phyloP scores from a whole-genome alignment of 2,329 filamentous ascomycete genomes.

The Decorospora gaudefroyi region DNA sequence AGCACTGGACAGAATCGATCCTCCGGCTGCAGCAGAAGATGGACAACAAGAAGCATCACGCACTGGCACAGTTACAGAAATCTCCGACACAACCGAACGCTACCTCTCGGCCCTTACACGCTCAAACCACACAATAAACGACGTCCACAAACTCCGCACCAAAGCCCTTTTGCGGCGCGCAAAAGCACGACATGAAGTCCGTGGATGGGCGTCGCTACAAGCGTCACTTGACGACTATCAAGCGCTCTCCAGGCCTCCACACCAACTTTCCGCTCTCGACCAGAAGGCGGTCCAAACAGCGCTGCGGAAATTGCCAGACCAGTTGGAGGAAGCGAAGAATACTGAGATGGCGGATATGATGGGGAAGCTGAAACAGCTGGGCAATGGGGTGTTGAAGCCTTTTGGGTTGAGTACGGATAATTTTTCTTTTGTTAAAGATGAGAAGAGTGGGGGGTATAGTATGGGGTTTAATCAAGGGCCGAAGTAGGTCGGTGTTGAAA shows the following conservation, averaged over 20 bases:
- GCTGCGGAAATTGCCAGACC: constrained; percentile 66
- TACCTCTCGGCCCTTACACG: constrained; percentile 41
- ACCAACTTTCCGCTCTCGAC: constrained; percentile 66
- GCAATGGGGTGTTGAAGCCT: constrained; percentile 87
- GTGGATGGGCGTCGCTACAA: constrained; percentile 78
- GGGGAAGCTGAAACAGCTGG: constrained; percentile 90
- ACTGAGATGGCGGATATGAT: constrained; percentile 95
- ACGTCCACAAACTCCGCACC: constrained; percentile 75
- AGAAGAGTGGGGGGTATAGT: constrained; percentile 87
- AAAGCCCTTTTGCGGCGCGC: constrained; percentile 84
- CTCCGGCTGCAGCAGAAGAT: constrained; percentile 50
- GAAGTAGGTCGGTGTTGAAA: background rate
- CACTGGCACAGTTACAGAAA: constrained; percentile 64
- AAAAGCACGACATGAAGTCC: constrained; percentile 69
- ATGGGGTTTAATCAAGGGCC: constrained; percentile 75
- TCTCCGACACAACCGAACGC: constrained; percentile 54
- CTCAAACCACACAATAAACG: constrained; percentile 50
- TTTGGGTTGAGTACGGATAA: constrained; percentile 94
- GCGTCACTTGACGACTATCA: constrained; percentile 83
- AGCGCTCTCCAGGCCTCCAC: constrained; percentile 61
- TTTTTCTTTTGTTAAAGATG: constrained; percentile 91
- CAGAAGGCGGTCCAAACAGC: constrained; percentile 68
- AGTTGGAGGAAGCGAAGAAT: constrained; percentile 78
- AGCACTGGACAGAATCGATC: constrained; percentile 66
- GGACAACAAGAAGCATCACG: constrained; percentile 52